Percentiles rank a stretch among this genome's conserved stretches.
Evolutionary conservation across 23 red algal species (phyloP).

Genomic region (Gracilaria domingensis): DNA sequence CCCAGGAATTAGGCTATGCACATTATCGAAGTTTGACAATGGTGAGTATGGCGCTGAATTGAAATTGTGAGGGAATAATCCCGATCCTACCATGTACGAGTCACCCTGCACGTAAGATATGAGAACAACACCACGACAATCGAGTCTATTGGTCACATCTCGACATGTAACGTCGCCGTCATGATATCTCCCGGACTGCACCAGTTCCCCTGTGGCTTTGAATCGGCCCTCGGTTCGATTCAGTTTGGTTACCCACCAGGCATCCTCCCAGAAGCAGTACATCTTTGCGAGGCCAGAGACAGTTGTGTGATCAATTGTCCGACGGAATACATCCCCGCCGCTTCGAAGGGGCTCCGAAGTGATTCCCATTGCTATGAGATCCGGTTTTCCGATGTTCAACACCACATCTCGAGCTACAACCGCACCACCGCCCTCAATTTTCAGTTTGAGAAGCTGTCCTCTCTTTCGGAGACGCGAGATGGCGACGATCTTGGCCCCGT

Average conservation of each 20-base stretch:
- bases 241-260: constrained; percentile 68
- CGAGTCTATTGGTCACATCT: not conserved
- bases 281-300: constrained; percentile 39
- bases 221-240: constrained; percentile 12
- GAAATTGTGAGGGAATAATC: constrained; percentile 25
- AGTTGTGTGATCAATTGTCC: constrained; percentile 18
- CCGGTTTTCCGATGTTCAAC: constrained; percentile 69
- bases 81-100: constrained; percentile 9
- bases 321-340: constrained; percentile 24
- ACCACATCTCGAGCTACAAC: constrained; percentile 29
- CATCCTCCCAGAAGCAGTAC: constrained; percentile 75
- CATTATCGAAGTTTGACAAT: constrained; percentile 48
- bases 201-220: not conserved
- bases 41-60: constrained; percentile 48
- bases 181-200: constrained; percentile 53
- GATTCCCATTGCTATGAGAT: constrained; percentile 46
- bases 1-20: constrained; percentile 40
- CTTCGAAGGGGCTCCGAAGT: constrained; percentile 50
- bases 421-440: constrained; percentile 2
- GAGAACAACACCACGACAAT: constrained; percentile 62
- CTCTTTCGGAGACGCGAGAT: constrained; percentile 1
- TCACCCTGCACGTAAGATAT: constrained; percentile 50
- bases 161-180: constrained; percentile 63
- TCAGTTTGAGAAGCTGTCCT: not conserved
- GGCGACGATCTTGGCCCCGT: constrained; percentile 15